These are phyloP conservation scores for Mycena vitilis DNA, from an alignment of 768 basidiomycete species.

Conservation along the genomic window DNA sequence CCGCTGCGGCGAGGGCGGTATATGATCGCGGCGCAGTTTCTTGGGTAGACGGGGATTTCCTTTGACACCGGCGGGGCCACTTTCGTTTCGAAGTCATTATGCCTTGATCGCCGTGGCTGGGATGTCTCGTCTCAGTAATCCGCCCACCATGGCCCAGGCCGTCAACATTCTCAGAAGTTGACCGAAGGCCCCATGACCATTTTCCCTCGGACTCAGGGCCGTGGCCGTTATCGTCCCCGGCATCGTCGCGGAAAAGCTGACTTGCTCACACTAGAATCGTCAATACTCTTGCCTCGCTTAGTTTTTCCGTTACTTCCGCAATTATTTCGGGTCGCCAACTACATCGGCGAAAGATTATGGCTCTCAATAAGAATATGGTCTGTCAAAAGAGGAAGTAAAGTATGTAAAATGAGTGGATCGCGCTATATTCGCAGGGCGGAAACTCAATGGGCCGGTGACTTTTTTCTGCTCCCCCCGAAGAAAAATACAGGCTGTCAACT, in stretches of 20 bases:
- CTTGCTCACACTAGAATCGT: background rate
- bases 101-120: slow-evolving; percentile 27
- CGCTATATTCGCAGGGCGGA: background rate
- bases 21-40: background rate
- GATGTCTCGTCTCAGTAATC: slow-evolving; percentile 21
- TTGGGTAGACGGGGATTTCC: slow-evolving; percentile 15
- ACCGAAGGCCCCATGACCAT: slow-evolving; percentile 20
- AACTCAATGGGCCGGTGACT: background rate
- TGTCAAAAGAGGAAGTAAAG: background rate
- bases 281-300: slow-evolving; percentile 11
- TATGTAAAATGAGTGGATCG: background rate
- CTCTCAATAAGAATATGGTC: background rate
- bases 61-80: slow-evolving; percentile 23
- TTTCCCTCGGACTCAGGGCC: slow-evolving; percentile 22
- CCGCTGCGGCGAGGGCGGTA: slow-evolving; percentile 3
- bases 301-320: slow-evolving; percentile 28
- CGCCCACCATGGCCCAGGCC: background rate
- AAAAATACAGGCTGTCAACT: background rate
- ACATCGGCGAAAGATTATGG: slow-evolving; percentile 10
- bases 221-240: slow-evolving; percentile 26
- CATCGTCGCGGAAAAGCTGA: slow-evolving; percentile 27
- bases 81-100: slow-evolving; percentile 10
- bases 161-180: slow-evolving; percentile 12
- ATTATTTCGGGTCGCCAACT: slow-evolving; percentile 17
- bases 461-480: background rate